Evolutionary conservation across 2,329 filamentous ascomycete species (phyloP), one percentile per base, ranked within the genome.

Genomic region (Pochonia chlamydosporia): DNA sequence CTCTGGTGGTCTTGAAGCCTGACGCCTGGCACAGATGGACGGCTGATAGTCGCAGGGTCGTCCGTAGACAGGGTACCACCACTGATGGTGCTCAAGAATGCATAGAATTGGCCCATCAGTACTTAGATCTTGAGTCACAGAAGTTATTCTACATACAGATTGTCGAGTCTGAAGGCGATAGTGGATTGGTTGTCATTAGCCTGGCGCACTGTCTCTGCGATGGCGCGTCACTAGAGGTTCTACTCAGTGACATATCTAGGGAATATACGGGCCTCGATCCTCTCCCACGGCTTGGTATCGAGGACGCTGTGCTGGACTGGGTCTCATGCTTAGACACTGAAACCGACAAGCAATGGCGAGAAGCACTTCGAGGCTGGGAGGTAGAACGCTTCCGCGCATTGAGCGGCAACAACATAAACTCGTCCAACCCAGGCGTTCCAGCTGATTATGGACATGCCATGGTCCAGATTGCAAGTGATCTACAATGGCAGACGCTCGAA

Each of bases 201-300:
- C 59, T 66, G 49, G 63, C 65, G 18, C 65, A 67, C 49, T 65
- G 63, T 21, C 60, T 67, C 13, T 66, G 64, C 39, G 64, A 67
- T 39, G 65, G 64, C 37, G 63, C 60, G 3, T 67, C 64, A 1
- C 39, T 64, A 33, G 56, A 65, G 40, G 51, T 65, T 5, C 59
- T 67, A 5, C 52, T 66, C 6, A 49, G 57, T 21, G 64, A 67
- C 41, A 60, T 67, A 14, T 44, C 50, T 14, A 51, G 55, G 13
- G 45, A 49, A 18, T 57, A 55, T 41, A 37, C 45, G 5, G 40
- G 43, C 51, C 44, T 52, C 2, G 23, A 36, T 4, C 37, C 41
- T n/a, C 46, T 54, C 5, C 24, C 46, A 2, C 49, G 56, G 28
- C 49, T 43, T 10, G 43, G 45, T 13, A 47, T 59, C 11, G 33